Evolutionary conservation across 257 asterid species (phyloP), one percentile per base, ranked within the genome.

Genomic region (Gentiana macrophylla): DNA sequence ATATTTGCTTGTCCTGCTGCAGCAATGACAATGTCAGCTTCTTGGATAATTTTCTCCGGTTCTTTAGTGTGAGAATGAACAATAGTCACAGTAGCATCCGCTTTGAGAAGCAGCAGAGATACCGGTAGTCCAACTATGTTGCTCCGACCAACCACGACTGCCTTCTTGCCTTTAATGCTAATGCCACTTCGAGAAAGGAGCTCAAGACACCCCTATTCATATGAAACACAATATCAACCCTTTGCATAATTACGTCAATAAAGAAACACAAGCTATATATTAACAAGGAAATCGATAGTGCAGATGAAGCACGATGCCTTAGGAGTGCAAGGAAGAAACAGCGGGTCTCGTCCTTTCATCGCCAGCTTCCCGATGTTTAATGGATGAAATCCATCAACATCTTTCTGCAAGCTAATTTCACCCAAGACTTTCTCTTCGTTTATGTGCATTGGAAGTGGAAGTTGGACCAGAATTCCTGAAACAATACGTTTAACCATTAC

Each of bases 381-480:
- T 60, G 98, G 98, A 72, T 87, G 97, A 77, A 91, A 91, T 24
- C 97, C 98, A 69, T 91, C 98, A 1, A 87, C 98, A 68, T 91
- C 98, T 73, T 91, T 91, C 33, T 76, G 93, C 53, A 91, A 75
- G 55, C 90, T 81, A 62, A 91, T 87, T 72, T 91, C 95, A 43
- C 66, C 62, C 48, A 91, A 59, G 12, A 91, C 77, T 53, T 72
- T 84, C 83, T 85, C 98, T 72, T 91, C 98, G 60, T 79, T 81
- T 55, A 91, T 81, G 65, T 87, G 98, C 73, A 81, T 91, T 52
- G 98, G 97, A 67, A 91, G 65, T 1, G 98, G 98, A 62, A 91
- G 96, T 68, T 91, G 98, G 51, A 91, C 93, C 74, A 91, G 47
- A 70, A 91, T 85, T 56, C 96, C 98, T 91, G 75, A 62, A 75